A percentile compares a stretch with the other conserved stretches of the same genome.
Conservation (phyloP, 2,329 filamentous ascomycete species). For the Sporothrix schenckii region DNA sequence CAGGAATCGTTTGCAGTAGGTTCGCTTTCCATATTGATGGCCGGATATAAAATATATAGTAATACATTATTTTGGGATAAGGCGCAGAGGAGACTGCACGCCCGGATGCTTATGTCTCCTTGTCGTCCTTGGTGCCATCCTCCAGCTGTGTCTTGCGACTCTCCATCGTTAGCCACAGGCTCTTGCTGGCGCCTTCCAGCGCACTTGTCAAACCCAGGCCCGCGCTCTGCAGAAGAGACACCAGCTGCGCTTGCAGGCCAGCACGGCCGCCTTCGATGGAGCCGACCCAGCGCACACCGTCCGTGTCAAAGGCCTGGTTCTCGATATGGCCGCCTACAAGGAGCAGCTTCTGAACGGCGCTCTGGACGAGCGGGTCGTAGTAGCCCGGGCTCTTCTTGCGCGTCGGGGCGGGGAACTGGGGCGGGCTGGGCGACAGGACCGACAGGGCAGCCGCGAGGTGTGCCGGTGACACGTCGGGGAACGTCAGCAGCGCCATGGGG, state of each 20-base stretch:
- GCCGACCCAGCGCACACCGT: constrained; percentile 67
- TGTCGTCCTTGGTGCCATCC: constrained; percentile 56
- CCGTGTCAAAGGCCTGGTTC: constrained; percentile 77
- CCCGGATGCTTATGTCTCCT: constrained; percentile 3
- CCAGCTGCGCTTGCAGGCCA: constrained; percentile 77
- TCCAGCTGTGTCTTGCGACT: constrained; percentile 79
- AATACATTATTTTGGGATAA: constrained; percentile 25
- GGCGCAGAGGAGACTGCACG: background rate
- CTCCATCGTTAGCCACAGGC: constrained; percentile 86
- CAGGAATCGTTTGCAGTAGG: background rate
- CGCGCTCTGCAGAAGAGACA: constrained; percentile 76
- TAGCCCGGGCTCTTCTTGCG: constrained; percentile 77
- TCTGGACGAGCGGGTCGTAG: constrained; percentile 77
- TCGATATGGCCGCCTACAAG: constrained; percentile 86
- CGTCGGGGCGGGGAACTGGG: constrained; percentile 75
- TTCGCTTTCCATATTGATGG: constrained; percentile 15
- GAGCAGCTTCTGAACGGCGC: constrained; percentile 81
- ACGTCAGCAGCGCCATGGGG: constrained; percentile 75
- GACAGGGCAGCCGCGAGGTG: constrained; percentile 81
- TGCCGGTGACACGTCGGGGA: constrained; percentile 80
- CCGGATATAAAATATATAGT: constrained; percentile 23
- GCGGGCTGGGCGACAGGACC: constrained; percentile 71
- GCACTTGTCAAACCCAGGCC: constrained; percentile 75
- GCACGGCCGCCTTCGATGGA: constrained; percentile 80
- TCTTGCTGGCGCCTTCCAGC: constrained; percentile 80